Evolutionary conservation across 78 protist genomes (phyloP).

Genomic region (Thecamonas trahens): DNA sequence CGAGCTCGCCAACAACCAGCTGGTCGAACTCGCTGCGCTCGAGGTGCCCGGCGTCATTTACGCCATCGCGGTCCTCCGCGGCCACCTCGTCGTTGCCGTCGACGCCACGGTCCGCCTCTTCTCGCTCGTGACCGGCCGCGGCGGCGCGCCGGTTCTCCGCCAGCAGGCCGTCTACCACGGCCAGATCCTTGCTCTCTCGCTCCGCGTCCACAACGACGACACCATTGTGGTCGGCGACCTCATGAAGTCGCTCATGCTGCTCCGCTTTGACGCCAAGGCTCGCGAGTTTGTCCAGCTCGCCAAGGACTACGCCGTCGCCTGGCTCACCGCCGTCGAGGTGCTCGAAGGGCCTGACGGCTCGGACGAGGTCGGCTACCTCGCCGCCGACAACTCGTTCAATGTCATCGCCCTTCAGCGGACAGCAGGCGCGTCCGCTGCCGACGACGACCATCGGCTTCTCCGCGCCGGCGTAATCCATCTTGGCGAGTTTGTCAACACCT

Average conservation of each 20-base stretch:
- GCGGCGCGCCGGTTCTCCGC: constrained; percentile 11
- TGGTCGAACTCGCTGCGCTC: constrained; percentile 2
- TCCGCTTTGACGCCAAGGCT: constrained; percentile 12
- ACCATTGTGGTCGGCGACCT: constrained; percentile 83
- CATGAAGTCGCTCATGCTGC: constrained; percentile 66
- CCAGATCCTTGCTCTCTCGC: constrained; percentile 41
- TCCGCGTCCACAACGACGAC: constrained; percentile 66
- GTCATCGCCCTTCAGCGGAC: constrained; percentile 33
- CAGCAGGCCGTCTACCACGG: constrained; percentile 59
- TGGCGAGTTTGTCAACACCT: constrained; percentile 65
- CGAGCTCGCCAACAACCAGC: no score
- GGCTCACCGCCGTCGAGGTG: constrained; percentile 58
- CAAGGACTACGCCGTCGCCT: constrained; percentile 38
- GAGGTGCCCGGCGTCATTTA: constrained; percentile 11
- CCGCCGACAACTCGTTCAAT: constrained; percentile 65
- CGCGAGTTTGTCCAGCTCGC: constrained; percentile 35
- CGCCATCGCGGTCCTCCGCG: neutral
- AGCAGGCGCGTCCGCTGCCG: constrained; percentile 60
- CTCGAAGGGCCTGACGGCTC: constrained; percentile 20
- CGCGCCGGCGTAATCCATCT: constrained; percentile 64
- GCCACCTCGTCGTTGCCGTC: neutral
- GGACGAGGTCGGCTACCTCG: constrained; percentile 28
- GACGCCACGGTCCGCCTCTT: neutral
- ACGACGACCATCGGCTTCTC: constrained; percentile 57
- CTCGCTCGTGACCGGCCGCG: neutral